phyloP scores from a whole-genome alignment of 1,284 basidiomycete genomes.

The Microbotryum saponariae region DNA sequence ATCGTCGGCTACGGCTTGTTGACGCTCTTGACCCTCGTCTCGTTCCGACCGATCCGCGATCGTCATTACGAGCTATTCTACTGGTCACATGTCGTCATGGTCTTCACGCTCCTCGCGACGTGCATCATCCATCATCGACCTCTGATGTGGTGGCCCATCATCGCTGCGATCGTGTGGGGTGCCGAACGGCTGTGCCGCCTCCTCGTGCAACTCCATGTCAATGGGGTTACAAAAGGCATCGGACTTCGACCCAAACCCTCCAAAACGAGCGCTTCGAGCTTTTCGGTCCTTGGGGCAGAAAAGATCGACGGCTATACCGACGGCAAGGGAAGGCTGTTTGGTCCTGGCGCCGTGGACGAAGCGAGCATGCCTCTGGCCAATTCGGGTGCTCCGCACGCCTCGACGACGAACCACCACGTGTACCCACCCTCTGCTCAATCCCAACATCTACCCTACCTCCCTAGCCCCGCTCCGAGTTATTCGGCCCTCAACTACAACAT shows the following conservation, averaged over 20 bases:
- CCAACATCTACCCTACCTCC: background rate
- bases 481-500: background rate
- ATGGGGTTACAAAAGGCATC: conserved; percentile 45
- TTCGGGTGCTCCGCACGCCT: background rate
- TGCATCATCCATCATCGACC: conserved; percentile 56
- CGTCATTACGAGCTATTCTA: conserved; percentile 71
- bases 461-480: conserved; percentile 1
- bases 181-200: conserved; percentile 58
- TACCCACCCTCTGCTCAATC: background rate
- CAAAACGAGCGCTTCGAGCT: conserved; percentile 1
- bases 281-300: conserved; percentile 9
- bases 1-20: conserved; percentile 63
- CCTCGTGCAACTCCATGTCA: conserved; percentile 57
- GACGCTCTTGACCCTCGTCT: conserved; percentile 58
- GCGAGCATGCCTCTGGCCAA: conserved; percentile 7
- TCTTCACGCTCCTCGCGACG: conserved; percentile 55
- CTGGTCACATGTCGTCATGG: conserved; percentile 58
- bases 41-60: conserved; percentile 57
- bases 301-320: conserved; percentile 12
- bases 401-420: background rate
- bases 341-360: conserved; percentile 1
- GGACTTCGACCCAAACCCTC: conserved; percentile 3
- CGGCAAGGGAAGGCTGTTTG: background rate
- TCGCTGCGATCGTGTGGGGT: conserved; percentile 57
- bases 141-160: conserved; percentile 48